These are phyloP conservation scores for Geum urbanum DNA, from an alignment of 306 rosid species.

Conservation along the genomic window DNA sequence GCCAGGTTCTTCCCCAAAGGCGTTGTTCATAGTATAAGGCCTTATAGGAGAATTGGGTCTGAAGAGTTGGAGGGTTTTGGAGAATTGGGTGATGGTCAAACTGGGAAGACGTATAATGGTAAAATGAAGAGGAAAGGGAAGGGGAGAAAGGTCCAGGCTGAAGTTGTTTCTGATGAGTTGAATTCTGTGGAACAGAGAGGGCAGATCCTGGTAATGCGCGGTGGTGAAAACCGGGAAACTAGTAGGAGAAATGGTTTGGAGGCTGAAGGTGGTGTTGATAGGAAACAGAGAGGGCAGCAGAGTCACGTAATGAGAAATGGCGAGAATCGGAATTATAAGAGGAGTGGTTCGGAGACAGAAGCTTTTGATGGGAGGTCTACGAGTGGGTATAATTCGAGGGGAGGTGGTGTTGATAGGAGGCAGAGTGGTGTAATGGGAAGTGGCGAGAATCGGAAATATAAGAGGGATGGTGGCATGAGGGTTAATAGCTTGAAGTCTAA, in stretches of 20 bases:
- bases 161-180: slow-evolving; percentile 22
- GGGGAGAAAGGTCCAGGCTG: slow-evolving; percentile 29
- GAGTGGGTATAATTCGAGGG: too few relatives aligned
- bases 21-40: slow-evolving; percentile 79
- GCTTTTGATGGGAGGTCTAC: too few relatives aligned
- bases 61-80: slow-evolving; percentile 28
- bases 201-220: slow-evolving; percentile 14
- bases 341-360: too few relatives aligned
- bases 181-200: slow-evolving; percentile 20
- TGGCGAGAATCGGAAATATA: too few relatives aligned
- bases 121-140: slow-evolving; percentile 32
- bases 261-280: slow-evolving; percentile 10
- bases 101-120: slow-evolving; percentile 19
- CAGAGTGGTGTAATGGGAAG: too few relatives aligned
- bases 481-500: too few relatives aligned
- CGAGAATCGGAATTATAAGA: too few relatives aligned
- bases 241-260: slow-evolving; percentile 27
- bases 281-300: neutral
- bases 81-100: slow-evolving; percentile 9
- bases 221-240: slow-evolving; percentile 20
- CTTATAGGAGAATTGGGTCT: slow-evolving; percentile 47
- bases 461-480: too few relatives aligned
- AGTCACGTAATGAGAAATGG: too few relatives aligned
- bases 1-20: slow-evolving; percentile 93
- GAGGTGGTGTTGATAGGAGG: too few relatives aligned